Percentiles rank a stretch among this genome's conserved stretches.
These are phyloP conservation scores for Ampelomyces quisqualis DNA, from an alignment of 2,329 filamentous ascomycete species.

Conservation along the genomic window DNA sequence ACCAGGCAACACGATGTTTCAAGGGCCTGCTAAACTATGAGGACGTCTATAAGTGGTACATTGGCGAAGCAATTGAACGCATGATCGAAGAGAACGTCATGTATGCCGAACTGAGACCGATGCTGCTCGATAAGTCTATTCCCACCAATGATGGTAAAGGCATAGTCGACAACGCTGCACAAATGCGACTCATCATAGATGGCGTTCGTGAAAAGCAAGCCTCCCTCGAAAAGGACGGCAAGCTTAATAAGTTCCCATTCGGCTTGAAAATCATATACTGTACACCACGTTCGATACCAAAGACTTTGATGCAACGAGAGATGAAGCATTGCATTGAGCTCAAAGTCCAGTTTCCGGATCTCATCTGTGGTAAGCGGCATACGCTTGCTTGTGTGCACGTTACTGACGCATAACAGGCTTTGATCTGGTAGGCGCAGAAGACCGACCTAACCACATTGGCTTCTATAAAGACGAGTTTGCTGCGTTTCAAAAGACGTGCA, in stretches of 20 bases:
- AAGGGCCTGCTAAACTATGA: constrained; percentile 71
- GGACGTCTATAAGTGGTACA: constrained; percentile 63
- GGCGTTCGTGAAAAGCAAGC: constrained; percentile 54
- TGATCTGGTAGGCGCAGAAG: constrained; percentile 68
- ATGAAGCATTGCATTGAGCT: constrained; percentile 63
- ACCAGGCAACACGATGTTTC: constrained; percentile 68
- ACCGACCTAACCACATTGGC: constrained; percentile 61
- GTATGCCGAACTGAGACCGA: constrained; percentile 70
- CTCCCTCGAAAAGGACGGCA: constrained; percentile 42
- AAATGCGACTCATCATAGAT: constrained; percentile 53
- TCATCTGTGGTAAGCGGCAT: constrained; percentile 61
- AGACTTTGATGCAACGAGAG: constrained; percentile 51
- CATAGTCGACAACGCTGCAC: constrained; percentile 57
- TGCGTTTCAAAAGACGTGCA: constrained; percentile 58
- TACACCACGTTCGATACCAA: constrained; percentile 62
- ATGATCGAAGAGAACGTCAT: constrained; percentile 67
- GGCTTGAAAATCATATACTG: constrained; percentile 73
- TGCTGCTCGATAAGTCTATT: constrained; percentile 67
- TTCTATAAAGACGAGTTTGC: constrained; percentile 60
- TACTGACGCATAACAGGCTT: constrained; percentile 54
- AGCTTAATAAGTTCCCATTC: constrained; percentile 54
- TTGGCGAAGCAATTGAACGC: constrained; percentile 59
- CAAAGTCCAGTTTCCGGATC: constrained; percentile 57
- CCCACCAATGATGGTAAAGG: constrained; percentile 58
- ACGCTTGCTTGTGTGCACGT: not conserved